Evolutionary conservation across 108 stramenopile species (phyloP), one percentile per base, ranked within the genome.

Genomic region (Schizochytrium sp.): DNA sequence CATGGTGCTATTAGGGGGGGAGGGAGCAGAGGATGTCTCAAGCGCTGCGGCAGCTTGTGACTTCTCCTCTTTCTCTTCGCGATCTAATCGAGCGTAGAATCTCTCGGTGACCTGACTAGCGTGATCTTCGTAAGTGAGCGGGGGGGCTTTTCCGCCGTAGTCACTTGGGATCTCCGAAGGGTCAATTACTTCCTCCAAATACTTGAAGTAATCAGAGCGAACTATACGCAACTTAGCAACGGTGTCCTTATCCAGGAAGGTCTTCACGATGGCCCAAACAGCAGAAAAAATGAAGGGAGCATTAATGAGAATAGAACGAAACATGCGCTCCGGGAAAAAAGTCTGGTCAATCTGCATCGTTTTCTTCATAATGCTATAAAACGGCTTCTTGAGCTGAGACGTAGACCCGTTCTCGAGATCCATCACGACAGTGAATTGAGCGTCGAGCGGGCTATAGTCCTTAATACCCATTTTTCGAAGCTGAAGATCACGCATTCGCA

Each of bases 281-380:
- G 76, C 76, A 5, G 76, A 49, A 83, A 83, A 83, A 0, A 83
- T n/a, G 15, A 83, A 42, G 5, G 76, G 76, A 7, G 40, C 53
- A 3, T 83, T 83, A 53, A 83, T 83, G 76, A 83, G 53, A 5
- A 83, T 50, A 5, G 76, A 83, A 53, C 76, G 76, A 28, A 55
- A 83, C 76, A 83, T 83, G 8, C 76, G 76, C 53, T 83, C 76
- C 12, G 76, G 76, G 76, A 55, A 83, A 42, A 1, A 83, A 38
- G 53, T 55, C 76, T 83, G 76, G 3, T 83, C 76, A 55, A 83
- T 83, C 50, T 83, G 76, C 76, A 83, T 83, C 28, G 76, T 83
- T 28, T 83, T 49, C 76, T 83, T 49, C 28, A 83, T 42, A 38
- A 83, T 10, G 2, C 50, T 55, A 0, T 17, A 47, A 38, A 83